Conservation (phyloP, 1,284 basidiomycete genomes). For the Malassezia nana region DNA sequence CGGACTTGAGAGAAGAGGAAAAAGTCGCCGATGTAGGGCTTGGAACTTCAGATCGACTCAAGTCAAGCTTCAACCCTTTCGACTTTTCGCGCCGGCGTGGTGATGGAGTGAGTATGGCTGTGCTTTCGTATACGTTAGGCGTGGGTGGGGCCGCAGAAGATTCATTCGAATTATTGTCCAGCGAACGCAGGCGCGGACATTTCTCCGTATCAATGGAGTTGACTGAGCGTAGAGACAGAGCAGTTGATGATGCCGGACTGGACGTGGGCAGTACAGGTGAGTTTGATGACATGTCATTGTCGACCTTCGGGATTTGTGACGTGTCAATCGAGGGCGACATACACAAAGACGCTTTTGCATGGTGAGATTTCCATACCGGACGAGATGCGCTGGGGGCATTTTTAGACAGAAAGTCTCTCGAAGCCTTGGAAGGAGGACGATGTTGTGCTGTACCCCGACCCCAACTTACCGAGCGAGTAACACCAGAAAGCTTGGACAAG, state of each 20-base stretch:
- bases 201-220: not conserved
- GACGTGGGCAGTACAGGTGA: not conserved
- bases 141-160: not conserved
- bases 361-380: not conserved
- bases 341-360: not conserved
- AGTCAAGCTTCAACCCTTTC: not conserved
- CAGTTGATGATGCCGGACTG: conserved; percentile 12
- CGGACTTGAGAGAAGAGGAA: not conserved
- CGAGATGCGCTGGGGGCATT: not conserved
- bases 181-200: not conserved
- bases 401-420: not conserved
- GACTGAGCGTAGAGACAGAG: conserved; percentile 13
- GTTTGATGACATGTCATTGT: not conserved
- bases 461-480: conserved; percentile 17
- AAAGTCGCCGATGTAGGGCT: not conserved
- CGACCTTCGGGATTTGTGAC: not conserved
- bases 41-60: not conserved
- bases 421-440: not conserved
- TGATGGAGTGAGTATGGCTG: not conserved
- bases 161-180: not conserved
- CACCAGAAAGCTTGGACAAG: conserved; percentile 16
- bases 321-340: conserved; percentile 7
- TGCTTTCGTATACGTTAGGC: not conserved
- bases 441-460: conserved; percentile 5
- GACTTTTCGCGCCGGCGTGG: not conserved